Evolutionary conservation across 257 asterid species (phyloP).

Genomic region (Penstemon barbatus): DNA sequence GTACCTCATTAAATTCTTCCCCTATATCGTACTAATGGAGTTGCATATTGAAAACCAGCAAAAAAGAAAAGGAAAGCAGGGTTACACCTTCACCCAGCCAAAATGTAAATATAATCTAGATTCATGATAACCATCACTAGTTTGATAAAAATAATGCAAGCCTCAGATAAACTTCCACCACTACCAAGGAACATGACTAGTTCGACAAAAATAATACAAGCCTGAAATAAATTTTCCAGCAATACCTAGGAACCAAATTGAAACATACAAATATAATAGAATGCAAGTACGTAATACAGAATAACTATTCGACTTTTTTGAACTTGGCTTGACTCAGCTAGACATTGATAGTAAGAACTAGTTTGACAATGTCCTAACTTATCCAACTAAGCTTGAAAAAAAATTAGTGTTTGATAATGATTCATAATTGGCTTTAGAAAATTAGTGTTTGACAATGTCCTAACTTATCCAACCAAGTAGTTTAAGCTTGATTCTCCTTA

Average conservation of each 20-base stretch:
- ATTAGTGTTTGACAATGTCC: neutral
- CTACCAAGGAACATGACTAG: neutral
- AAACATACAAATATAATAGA: neutral
- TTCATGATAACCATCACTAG: neutral
- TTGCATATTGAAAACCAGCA: neutral
- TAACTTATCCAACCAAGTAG: neutral
- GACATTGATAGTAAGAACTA: neutral
- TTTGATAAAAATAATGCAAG: conserved; percentile 3
- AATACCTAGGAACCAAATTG: too few species aligned
- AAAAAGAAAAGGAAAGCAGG: neutral
- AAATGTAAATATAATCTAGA: neutral
- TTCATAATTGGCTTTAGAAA: too few species aligned
- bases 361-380: neutral
- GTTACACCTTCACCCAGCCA: neutral
- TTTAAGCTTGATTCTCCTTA: neutral
- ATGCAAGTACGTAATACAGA: neutral
- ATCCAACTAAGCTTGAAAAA: conserved; percentile 1
- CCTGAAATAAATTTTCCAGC: too few species aligned
- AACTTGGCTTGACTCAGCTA: neutral
- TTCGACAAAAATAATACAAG: neutral
- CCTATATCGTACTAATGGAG: neutral
- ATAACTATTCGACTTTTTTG: neutral
- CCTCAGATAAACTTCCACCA: neutral
- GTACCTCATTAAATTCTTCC: neutral
- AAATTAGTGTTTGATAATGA: neutral